A percentile compares a stretch with the other conserved stretches of the same genome.
phyloP scores from a whole-genome alignment of 2,329 filamentous ascomycete genomes.

The Blumeria hordei region DNA sequence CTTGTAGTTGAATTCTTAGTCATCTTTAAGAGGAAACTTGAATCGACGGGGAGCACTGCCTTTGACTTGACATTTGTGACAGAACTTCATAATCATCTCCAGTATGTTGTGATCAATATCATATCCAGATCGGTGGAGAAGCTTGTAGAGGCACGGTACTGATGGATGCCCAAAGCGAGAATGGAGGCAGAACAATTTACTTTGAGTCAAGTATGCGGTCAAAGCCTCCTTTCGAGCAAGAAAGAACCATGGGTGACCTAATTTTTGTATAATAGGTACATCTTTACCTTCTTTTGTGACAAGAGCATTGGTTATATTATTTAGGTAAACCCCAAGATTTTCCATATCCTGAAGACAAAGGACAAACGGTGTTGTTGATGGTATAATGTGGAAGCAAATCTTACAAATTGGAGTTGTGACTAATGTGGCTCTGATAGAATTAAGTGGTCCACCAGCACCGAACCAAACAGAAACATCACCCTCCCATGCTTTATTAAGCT shows the following conservation, averaged over 20 bases:
- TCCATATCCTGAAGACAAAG: background rate
- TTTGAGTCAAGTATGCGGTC: no score
- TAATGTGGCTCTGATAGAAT: background rate
- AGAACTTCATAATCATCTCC: background rate
- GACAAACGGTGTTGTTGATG: background rate
- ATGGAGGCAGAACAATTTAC: no score
- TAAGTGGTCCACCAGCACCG: no score
- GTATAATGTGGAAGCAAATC: background rate
- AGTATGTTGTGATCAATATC: background rate
- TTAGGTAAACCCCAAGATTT: no score
- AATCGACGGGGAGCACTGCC: background rate
- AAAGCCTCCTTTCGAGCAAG: no score
- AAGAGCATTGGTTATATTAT: no score
- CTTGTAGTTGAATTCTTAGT: conserved; percentile 1
- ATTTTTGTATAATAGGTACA: no score
- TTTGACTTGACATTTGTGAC: background rate
- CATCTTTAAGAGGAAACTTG: conserved; percentile 1
- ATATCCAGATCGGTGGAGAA: background rate
- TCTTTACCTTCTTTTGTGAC: no score
- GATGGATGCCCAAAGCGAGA: conserved; percentile 2
- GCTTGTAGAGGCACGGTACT: background rate
- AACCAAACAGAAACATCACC: no score
- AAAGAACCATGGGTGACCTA: no score
- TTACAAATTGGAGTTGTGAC: background rate
- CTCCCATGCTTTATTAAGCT: no score